Conservation (phyloP, 164 flowering plant genomes). For the Aristolochia contorta region DNA sequence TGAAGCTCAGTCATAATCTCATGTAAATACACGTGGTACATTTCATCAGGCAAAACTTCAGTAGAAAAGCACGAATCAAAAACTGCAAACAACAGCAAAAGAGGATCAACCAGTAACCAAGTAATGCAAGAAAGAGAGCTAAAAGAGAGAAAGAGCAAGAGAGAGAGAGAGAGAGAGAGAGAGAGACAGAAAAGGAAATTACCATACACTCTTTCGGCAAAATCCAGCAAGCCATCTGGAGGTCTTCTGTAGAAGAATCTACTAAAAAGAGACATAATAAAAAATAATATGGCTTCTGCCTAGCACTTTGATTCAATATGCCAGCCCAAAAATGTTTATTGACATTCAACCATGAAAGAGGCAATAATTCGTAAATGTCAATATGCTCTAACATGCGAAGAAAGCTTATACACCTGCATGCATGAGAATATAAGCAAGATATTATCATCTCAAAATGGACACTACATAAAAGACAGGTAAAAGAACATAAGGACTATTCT, state of each 20-base stretch:
- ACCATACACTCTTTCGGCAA: constrained; percentile 89
- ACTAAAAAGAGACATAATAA: constrained; percentile 63
- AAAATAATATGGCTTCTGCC: neutral
- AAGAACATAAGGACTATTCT: too few species aligned
- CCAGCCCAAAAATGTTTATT: too few species aligned
- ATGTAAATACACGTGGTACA: constrained; percentile 74
- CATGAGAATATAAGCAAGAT: too few species aligned
- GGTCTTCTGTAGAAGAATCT: constrained; percentile 88
- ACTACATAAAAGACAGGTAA: too few species aligned
- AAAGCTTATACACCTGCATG: too few species aligned
- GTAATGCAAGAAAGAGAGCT: neutral
- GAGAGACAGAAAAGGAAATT: constrained; percentile 4
- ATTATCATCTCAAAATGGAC: too few species aligned
- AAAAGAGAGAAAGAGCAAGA: neutral
- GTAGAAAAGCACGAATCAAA: constrained; percentile 96
- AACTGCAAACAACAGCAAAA: constrained; percentile 42
- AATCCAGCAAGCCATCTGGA: constrained; percentile 95
- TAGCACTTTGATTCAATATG: too few species aligned
- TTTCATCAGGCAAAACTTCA: constrained; percentile 74
- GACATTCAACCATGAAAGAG: too few species aligned
- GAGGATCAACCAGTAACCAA: constrained; percentile 1
- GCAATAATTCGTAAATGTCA: too few species aligned
- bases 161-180: neutral
- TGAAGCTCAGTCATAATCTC: constrained; percentile 75
- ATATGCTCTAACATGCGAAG: too few species aligned